phyloP scores from a whole-genome alignment of 306 rosid genomes.

The Quercus agrifolia region DNA sequence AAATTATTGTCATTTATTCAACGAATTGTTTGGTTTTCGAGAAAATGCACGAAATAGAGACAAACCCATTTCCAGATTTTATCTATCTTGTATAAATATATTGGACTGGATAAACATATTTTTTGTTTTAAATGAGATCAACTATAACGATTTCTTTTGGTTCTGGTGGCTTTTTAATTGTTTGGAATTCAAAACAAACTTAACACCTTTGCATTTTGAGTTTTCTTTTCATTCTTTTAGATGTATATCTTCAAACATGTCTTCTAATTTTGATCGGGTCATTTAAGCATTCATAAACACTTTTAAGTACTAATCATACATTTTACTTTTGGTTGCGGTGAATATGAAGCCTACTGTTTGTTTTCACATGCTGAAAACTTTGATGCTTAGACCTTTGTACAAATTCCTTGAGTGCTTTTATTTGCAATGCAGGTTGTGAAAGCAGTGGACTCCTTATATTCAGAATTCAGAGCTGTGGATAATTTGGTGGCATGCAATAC shows the following conservation, averaged over 20 bases:
- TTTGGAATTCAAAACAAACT: background rate
- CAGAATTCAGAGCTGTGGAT: constrained; percentile 84
- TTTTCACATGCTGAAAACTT: constrained; percentile 6
- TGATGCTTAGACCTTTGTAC: background rate
- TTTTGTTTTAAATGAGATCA: background rate
- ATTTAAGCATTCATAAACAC: background rate
- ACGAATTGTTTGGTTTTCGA: background rate
- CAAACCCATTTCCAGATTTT: background rate
- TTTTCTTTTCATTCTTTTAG: background rate
- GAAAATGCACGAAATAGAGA: background rate
- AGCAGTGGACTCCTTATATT: constrained; percentile 70
- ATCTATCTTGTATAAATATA: background rate
- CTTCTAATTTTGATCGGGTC: constrained; percentile 7
- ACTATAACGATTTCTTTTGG: background rate
- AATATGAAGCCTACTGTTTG: background rate
- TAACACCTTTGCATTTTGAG: background rate
- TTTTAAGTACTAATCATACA: background rate
- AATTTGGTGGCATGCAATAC: constrained; percentile 78
- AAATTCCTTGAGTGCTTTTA: constrained; percentile 6
- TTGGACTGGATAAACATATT: background rate
- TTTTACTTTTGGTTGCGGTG: background rate
- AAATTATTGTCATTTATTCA: background rate
- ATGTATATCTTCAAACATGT: background rate
- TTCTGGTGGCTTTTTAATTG: background rate
- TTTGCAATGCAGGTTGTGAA: constrained; percentile 62